Conservation (phyloP, 2,329 filamentous ascomycete species). For the Microsporum canis region DNA sequence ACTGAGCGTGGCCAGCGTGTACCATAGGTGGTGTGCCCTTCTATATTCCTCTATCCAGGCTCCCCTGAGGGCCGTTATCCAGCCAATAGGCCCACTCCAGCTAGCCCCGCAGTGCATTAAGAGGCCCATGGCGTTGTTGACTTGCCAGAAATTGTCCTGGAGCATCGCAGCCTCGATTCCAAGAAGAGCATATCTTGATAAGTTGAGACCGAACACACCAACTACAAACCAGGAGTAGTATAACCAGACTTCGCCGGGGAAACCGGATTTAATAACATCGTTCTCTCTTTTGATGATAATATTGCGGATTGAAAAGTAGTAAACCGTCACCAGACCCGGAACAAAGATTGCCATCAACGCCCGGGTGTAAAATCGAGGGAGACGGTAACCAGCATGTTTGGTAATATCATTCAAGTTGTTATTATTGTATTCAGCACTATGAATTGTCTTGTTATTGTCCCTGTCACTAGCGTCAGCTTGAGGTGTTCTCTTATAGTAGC, state of each 20-base stretch:
- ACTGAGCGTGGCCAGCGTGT: slow-evolving; percentile 3
- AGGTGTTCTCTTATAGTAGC: not conserved
- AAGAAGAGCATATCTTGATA: slow-evolving; percentile 10
- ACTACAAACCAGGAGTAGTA: slow-evolving; percentile 15
- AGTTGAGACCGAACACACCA: slow-evolving; percentile 13
- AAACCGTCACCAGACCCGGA: not conserved
- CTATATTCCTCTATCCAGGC: not conserved
- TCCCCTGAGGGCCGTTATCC: slow-evolving; percentile 1
- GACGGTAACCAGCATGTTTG: not conserved
- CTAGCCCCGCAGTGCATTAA: slow-evolving; percentile 9
- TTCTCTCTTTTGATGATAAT: slow-evolving; percentile 12
- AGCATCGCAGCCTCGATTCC: slow-evolving; percentile 14
- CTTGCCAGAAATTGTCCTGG: slow-evolving; percentile 8
- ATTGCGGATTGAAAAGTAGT: not conserved
- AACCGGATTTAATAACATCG: slow-evolving; percentile 3
- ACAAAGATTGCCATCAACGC: not conserved
- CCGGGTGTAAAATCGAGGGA: not conserved
- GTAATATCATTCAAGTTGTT: not conserved
- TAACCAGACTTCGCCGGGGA: slow-evolving; percentile 1
- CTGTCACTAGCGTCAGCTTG: not conserved
- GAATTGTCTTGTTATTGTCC: not conserved
- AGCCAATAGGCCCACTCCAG: slow-evolving; percentile 8
- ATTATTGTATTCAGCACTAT: not conserved
- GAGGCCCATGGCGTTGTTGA: slow-evolving; percentile 6
- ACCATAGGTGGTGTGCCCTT: slow-evolving; percentile 5